Evolutionary conservation across 192 early-diverging fungal species (phyloP).

Genomic region (Pecoramyces ruminantium): DNA sequence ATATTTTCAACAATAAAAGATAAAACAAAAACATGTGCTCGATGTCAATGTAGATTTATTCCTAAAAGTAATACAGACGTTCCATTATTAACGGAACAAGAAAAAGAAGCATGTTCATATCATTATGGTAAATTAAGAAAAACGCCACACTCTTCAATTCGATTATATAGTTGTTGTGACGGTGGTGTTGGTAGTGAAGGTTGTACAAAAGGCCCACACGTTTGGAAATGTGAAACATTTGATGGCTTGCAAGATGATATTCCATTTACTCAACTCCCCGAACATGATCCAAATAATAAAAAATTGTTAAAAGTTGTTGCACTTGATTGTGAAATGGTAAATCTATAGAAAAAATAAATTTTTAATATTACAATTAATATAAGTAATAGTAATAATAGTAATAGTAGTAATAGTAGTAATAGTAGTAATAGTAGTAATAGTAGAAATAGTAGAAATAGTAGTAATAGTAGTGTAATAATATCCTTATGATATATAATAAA

Average conservation of each 20-base stretch:
- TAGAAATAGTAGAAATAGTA: too few relatives aligned
- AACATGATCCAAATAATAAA: neutral
- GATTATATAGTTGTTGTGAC: conserved; percentile 28
- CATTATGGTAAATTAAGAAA: conserved; percentile 17
- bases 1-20: neutral
- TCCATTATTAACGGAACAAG: conserved; percentile 10
- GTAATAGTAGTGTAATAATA: too few relatives aligned
- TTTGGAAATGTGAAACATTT: conserved; percentile 36
- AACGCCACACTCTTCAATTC: conserved; percentile 13
- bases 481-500: too few relatives aligned
- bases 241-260: conserved; percentile 18
- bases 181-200: conserved; percentile 15
- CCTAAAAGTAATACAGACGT: conserved; percentile 8
- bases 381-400: too few relatives aligned
- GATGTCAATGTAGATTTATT: conserved; percentile 23
- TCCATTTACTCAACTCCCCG: conserved; percentile 5
- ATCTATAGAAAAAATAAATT: neutral
- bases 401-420: too few relatives aligned
- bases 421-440: too few relatives aligned
- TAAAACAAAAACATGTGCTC: conserved; percentile 15
- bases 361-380: too few relatives aligned
- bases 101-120: conserved; percentile 18
- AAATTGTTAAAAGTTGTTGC: conserved; percentile 19
- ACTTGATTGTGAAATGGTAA: conserved; percentile 59
- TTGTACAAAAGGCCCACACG: conserved; percentile 42